phyloP scores from a whole-genome alignment of 2,329 filamentous ascomycete genomes.

The Purpureocillium takamizusanense region DNA sequence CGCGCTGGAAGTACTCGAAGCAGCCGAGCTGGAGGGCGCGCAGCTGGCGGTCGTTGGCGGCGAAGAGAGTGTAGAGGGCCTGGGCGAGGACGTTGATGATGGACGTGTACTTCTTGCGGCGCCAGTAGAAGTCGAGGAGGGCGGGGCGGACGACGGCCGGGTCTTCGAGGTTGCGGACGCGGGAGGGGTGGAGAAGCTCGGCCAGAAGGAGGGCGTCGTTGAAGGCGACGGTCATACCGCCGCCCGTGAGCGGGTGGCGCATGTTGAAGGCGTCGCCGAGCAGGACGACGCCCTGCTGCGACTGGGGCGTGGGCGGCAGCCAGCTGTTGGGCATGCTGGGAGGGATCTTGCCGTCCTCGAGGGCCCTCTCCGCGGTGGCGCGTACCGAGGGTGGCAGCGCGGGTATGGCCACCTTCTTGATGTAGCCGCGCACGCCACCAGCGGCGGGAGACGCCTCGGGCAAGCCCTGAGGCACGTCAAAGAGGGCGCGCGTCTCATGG shows the following conservation, averaged over 20 bases:
- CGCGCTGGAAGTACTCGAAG: conserved; percentile 81
- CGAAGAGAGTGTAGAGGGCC: conserved; percentile 85
- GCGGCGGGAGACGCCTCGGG: conserved; percentile 62
- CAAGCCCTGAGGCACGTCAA: conserved; percentile 75
- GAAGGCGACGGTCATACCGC: conserved; percentile 96
- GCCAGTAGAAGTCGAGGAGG: conserved; percentile 76
- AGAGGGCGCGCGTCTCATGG: conserved; percentile 81
- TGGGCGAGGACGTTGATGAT: conserved; percentile 98
- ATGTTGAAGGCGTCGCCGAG: conserved; percentile 97
- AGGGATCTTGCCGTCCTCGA: conserved; percentile 70
- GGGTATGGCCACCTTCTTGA: conserved; percentile 71
- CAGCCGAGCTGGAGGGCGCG: conserved; percentile 79
- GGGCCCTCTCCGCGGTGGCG: conserved; percentile 64
- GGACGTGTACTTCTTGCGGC: conserved; percentile 68
- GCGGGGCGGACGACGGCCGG: conserved; percentile 55
- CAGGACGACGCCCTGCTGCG: conserved; percentile 57
- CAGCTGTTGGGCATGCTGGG: conserved; percentile 91
- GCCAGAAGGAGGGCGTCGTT: conserved; percentile 80
- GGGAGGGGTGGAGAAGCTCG: conserved; percentile 60
- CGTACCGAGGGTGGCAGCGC: conserved; percentile 63
- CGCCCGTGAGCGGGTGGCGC: conserved; percentile 95
- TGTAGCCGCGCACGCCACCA: conserved; percentile 79
- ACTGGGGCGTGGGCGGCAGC: conserved; percentile 64
- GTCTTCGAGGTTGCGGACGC: conserved; percentile 62
- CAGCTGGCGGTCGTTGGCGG: conserved; percentile 70